phyloP scores from a whole-genome alignment of 495 filamentous ascomycete genomes.

The Annulohypoxylon stygium region DNA sequence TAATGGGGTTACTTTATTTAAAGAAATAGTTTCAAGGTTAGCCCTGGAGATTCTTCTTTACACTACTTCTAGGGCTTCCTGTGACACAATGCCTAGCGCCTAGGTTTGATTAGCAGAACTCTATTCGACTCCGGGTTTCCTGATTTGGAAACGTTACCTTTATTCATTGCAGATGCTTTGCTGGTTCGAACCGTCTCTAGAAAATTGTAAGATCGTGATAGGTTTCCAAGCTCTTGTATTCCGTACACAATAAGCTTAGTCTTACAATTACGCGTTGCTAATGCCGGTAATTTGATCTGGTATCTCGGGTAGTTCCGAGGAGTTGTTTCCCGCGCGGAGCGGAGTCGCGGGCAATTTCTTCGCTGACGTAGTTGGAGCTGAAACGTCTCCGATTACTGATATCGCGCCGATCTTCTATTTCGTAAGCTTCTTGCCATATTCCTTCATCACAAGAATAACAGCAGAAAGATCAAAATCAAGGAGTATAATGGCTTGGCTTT shows the following conservation, averaged over 20 bases:
- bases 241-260: background rate
- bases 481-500: slow-evolving; percentile 38
- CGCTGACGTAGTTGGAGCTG: slow-evolving; percentile 38
- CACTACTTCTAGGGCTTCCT: background rate
- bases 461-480: background rate
- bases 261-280: slow-evolving; percentile 1
- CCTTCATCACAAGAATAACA: background rate
- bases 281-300: background rate
- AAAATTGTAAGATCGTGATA: background rate
- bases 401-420: background rate
- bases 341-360: slow-evolving; percentile 21
- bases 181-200: background rate
- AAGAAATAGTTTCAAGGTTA: background rate
- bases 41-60: background rate
- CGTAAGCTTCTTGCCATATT: background rate
- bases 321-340: slow-evolving; percentile 20
- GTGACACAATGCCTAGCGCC: slow-evolving; percentile 8
- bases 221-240: background rate
- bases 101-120: background rate
- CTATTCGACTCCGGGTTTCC: slow-evolving; percentile 14
- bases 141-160: slow-evolving; percentile 21
- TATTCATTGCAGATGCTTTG: background rate
- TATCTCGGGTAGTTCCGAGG: slow-evolving; percentile 40
- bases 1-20: background rate
- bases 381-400: slow-evolving; percentile 12